Percentiles rank a stretch among this genome's conserved stretches.
Conservation (phyloP, 306 rosid genomes). For the Elaeagnus macrophylla region DNA sequence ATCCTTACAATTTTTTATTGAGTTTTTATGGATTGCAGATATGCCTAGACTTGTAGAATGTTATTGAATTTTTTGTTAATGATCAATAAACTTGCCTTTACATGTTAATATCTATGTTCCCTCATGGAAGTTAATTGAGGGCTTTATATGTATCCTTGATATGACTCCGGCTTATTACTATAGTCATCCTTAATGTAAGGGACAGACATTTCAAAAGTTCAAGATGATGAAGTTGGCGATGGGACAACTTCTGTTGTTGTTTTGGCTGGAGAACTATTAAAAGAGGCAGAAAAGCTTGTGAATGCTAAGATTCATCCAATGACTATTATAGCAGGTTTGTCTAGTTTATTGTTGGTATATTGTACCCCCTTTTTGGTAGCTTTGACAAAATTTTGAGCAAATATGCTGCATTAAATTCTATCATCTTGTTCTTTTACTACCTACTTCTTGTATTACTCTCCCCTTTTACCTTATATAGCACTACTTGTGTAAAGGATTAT, state of each 20-base stretch:
- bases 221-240: slow-evolving; percentile 99
- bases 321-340: slow-evolving; percentile 89
- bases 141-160: too few relatives aligned
- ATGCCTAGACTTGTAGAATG: neutral
- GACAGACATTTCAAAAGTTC: slow-evolving; percentile 92
- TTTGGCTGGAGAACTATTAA: slow-evolving; percentile 89
- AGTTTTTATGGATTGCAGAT: neutral
- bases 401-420: too few relatives aligned
- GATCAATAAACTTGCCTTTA: neutral
- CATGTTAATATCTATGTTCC: neutral
- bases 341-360: neutral
- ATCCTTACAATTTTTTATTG: slow-evolving; percentile 40
- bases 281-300: slow-evolving; percentile 95
- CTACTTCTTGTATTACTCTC: too few relatives aligned
- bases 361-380: neutral
- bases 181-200: slow-evolving; percentile 39
- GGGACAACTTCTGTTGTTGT: slow-evolving; percentile 99
- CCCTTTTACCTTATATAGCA: too few relatives aligned
- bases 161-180: neutral
- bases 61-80: neutral
- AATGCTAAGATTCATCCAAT: slow-evolving; percentile 88
- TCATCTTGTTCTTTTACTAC: too few relatives aligned
- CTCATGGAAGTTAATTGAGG: too few relatives aligned
- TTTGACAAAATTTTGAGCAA: too few relatives aligned
- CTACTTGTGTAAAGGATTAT: too few relatives aligned